Conservation (phyloP, 129 eudicot genomes). For the Chrysanthemum lavandulifolium region DNA sequence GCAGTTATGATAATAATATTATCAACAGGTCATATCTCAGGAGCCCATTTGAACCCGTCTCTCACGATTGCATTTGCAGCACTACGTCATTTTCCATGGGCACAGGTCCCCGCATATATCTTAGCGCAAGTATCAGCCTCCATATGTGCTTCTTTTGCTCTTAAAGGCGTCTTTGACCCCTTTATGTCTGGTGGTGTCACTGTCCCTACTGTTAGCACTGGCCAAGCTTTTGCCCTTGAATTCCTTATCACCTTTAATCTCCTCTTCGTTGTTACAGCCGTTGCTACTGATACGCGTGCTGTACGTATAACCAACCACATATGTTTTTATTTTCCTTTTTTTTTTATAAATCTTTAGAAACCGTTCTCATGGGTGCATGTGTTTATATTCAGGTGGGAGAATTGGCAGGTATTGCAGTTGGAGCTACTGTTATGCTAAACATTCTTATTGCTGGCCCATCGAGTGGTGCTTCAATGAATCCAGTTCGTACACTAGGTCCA, state of each 20-base stretch:
- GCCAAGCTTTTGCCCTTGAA: constrained; percentile 85
- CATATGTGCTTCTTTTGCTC: constrained; percentile 77
- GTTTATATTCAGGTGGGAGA: constrained; percentile 69
- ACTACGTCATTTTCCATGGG: constrained; percentile 83
- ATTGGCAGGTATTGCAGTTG: constrained; percentile 86
- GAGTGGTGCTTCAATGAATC: constrained; percentile 91
- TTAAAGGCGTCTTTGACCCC: constrained; percentile 72
- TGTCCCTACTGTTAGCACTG: constrained; percentile 62
- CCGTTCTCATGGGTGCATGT: neutral
- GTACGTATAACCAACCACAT: constrained; percentile 30
- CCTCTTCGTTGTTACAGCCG: constrained; percentile 83
- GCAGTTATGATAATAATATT: constrained; percentile 77
- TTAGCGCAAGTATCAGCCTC: constrained; percentile 77
- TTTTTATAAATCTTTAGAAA: neutral
- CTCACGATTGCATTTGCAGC: constrained; percentile 81
- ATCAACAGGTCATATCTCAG: constrained; percentile 85
- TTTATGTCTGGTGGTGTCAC: constrained; percentile 87
- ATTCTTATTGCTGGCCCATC: constrained; percentile 81
- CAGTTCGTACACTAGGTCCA: constrained; percentile 83
- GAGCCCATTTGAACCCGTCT: constrained; percentile 88
- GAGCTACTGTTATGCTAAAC: constrained; percentile 89
- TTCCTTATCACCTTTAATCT: constrained; percentile 77
- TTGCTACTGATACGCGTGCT: constrained; percentile 89
- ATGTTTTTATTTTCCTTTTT: neutral
- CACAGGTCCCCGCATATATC: constrained; percentile 78